These are phyloP conservation scores for Syncephalastrum sp. DNA, from an alignment of 371 early-diverging fungal genomes.

Conservation along the genomic window DNA sequence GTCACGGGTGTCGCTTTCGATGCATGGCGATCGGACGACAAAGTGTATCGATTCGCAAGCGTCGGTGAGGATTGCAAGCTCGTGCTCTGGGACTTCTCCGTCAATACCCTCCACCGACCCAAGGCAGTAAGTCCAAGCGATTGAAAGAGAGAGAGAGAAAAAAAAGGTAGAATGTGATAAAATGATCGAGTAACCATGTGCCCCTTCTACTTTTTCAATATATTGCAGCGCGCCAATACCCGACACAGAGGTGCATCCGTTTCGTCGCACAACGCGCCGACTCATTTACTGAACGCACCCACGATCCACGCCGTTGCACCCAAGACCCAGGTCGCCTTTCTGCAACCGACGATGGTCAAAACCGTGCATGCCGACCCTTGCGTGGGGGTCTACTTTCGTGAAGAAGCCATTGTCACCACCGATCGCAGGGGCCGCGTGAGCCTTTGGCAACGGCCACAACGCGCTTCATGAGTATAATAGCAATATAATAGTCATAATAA, in stretches of 20 bases:
- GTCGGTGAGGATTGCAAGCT: conserved; percentile 90
- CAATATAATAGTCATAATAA: no score
- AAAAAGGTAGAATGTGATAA: neutral
- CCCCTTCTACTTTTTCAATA: no score
- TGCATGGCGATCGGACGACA: conserved; percentile 80
- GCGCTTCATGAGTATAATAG: no score
- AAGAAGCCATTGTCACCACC: conserved; percentile 81
- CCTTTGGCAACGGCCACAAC: conserved; percentile 75
- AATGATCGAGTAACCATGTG: no score
- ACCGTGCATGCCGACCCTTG: conserved; percentile 76
- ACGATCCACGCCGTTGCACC: conserved; percentile 63
- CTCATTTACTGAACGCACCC: conserved; percentile 9
- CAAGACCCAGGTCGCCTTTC: conserved; percentile 69
- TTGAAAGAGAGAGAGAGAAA: neutral
- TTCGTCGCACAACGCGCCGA: no score
- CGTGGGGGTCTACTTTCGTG: conserved; percentile 74
- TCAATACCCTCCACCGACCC: conserved; percentile 71
- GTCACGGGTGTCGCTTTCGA: conserved; percentile 89
- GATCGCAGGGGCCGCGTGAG: conserved; percentile 80
- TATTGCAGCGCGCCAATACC: no score
- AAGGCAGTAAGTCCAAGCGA: conserved; percentile 53
- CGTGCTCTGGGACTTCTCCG: conserved; percentile 91
- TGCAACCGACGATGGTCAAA: conserved; percentile 80
- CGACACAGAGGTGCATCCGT: no score
- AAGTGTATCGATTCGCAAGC: conserved; percentile 84